Evolutionary conservation across 805 yeast species (phyloP).

Genomic region (Lipomyces yamadae): DNA sequence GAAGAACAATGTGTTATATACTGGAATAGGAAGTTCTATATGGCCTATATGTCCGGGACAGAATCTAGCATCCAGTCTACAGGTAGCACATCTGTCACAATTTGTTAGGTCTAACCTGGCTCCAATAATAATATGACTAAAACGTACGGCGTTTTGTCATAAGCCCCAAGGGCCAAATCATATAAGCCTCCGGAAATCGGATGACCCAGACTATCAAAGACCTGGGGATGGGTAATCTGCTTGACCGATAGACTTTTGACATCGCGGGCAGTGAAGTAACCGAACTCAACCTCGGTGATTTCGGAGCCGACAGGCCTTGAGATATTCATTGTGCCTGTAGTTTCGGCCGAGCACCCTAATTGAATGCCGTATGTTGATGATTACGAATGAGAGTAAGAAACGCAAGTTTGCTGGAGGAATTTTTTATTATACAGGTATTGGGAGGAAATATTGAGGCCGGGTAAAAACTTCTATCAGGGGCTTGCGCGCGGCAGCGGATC

Average conservation of each 20-base stretch:
- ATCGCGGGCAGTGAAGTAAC: slow-evolving; percentile 79
- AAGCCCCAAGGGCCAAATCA: slow-evolving; percentile 95
- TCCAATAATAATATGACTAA: background rate
- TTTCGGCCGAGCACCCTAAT: background rate
- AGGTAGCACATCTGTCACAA: slow-evolving; percentile 70
- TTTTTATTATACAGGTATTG: background rate
- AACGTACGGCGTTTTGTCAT: slow-evolving; percentile 44
- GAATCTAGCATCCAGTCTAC: slow-evolving; percentile 90
- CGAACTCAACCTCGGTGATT: slow-evolving; percentile 89
- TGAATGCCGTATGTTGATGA: background rate
- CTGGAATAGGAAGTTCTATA: slow-evolving; percentile 93
- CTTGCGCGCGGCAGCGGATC: background rate
- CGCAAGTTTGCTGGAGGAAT: background rate
- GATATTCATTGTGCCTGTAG: slow-evolving; percentile 74
- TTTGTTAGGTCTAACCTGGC: slow-evolving; percentile 9
- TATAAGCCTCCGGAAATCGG: slow-evolving; percentile 93
- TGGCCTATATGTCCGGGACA: slow-evolving; percentile 99
- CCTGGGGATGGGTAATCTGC: slow-evolving; percentile 93
- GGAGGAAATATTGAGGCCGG: background rate
- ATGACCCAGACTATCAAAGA: slow-evolving; percentile 95
- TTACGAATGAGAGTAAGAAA: background rate
- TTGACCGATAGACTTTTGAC: slow-evolving; percentile 87
- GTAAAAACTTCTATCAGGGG: background rate
- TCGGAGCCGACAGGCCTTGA: slow-evolving; percentile 96
- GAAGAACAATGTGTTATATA: slow-evolving; percentile 93